Base-by-base conservation (phyloP, 139 green algal species). In the Bryopsis sp. region DNA sequence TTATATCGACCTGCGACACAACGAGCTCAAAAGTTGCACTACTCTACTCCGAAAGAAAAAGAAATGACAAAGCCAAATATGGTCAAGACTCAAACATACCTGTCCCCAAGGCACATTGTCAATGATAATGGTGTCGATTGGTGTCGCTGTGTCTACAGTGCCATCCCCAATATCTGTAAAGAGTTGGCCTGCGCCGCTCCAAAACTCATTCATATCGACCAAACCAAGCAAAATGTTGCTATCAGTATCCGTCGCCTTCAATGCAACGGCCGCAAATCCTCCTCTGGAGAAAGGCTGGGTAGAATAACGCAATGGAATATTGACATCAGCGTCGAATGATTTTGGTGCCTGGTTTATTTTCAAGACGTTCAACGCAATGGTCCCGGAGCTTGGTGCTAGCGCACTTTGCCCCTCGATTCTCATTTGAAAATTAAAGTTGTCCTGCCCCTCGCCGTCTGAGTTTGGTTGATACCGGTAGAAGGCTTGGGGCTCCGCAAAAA, bases 341-440 rank as follows among this genome's bases (percentile, higher is more conserved):
- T 19, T 54, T 54, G 43, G 43, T 19, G 43, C 43, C 19, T 54
- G 43, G 19, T 54, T 54, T 19, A 54, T 19, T 54, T 19, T 11
- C 11, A 54, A 11, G 19, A 54, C 43, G 19, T 11, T 54, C 43
- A 54, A 11, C 11, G 11, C 43, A 54, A 54, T 19, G 15, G 19
- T 19, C 11, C 43, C 43, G 43, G 15, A 26, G 15, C 43, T 11
- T 26, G 43, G 11, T 11, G 15, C 43, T 26, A 54, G 43, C 11
- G 11, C 43, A 19, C 43, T 54, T 19, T 54, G 43, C 43, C 43
- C 43, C 43, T 54, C 43, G 15, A 54, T 19, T 54, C 19, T 11
- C 43, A 54, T 54, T 54, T 54, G 15, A 54, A 54, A 54, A 54
- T 11, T 54, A 19, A 54, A 54, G 15, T 54, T 11, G 43, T 54